Evolutionary conservation across 78 protist species (phyloP).

Genomic region (Thecamonas trahens): DNA sequence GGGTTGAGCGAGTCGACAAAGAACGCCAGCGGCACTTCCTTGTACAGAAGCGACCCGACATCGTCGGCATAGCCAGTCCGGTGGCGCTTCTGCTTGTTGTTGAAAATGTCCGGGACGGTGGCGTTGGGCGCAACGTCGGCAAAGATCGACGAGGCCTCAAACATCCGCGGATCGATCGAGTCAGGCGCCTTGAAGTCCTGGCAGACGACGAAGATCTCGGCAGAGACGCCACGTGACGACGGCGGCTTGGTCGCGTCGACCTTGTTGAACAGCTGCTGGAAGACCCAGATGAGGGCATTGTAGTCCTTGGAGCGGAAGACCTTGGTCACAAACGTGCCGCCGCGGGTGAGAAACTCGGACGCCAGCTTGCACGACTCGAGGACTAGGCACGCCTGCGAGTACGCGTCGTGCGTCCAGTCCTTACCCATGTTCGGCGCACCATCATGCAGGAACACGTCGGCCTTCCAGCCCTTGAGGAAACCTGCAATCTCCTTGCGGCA

Average conservation of each 20-base stretch:
- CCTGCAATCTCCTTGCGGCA: slow-evolving; percentile 68
- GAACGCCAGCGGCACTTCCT: slow-evolving; percentile 16
- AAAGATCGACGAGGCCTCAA: slow-evolving; percentile 83
- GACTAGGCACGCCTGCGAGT: slow-evolving; percentile 82
- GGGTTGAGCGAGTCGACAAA: slow-evolving; percentile 44
- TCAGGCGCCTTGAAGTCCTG: slow-evolving; percentile 81
- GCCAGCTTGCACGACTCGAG: slow-evolving; percentile 89
- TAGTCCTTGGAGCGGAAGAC: slow-evolving; percentile 96
- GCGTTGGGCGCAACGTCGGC: slow-evolving; percentile 31
- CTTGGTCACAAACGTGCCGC: slow-evolving; percentile 94
- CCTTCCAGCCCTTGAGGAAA: slow-evolving; percentile 47
- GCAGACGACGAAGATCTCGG: slow-evolving; percentile 98
- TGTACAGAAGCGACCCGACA: slow-evolving; percentile 2
- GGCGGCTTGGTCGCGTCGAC: slow-evolving; percentile 96
- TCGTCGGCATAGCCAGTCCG: slow-evolving; percentile 16
- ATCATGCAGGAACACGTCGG: slow-evolving; percentile 68
- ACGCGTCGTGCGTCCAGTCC: slow-evolving; percentile 94
- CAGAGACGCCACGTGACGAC: slow-evolving; percentile 86
- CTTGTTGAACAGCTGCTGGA: slow-evolving; percentile 81
- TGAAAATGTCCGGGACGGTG: not conserved
- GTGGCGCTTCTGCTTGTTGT: not conserved
- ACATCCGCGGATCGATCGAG: slow-evolving; percentile 73
- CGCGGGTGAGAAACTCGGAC: slow-evolving; percentile 72
- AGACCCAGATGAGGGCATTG: slow-evolving; percentile 87
- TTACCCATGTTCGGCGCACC: slow-evolving; percentile 99